Evolutionary conservation across 305 asterid species (phyloP).

Genomic region (Vinca major): DNA sequence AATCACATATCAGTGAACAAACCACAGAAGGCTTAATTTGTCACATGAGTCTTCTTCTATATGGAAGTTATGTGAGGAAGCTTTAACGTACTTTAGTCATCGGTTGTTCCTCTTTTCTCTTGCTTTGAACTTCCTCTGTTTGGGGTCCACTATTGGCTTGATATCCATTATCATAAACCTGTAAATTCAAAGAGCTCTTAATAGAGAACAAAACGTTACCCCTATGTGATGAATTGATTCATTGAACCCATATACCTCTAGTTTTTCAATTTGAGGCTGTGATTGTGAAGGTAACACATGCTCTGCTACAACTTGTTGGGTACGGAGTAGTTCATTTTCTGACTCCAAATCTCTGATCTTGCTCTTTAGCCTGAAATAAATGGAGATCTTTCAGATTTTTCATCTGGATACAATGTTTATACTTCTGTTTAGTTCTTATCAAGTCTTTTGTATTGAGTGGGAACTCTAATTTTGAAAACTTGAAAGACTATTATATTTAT

Average conservation of each 20-base stretch:
- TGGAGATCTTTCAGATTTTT: slow-evolving; percentile 18
- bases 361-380: slow-evolving; percentile 47
- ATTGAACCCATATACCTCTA: slow-evolving; percentile 34
- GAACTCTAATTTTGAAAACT: slow-evolving; percentile 14
- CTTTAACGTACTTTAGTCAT: slow-evolving; percentile 36
- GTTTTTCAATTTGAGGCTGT: slow-evolving; percentile 27
- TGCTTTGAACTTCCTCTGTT: slow-evolving; percentile 32
- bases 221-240: background rate
- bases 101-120: slow-evolving; percentile 35
- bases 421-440: slow-evolving; percentile 1
- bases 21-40: slow-evolving; percentile 3
- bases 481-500: slow-evolving; percentile 14
- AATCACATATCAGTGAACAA: slow-evolving; percentile 17
- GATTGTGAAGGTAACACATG: slow-evolving; percentile 38
- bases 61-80: slow-evolving; percentile 21
- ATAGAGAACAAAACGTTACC: background rate
- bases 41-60: slow-evolving; percentile 7
- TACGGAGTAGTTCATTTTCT: slow-evolving; percentile 55
- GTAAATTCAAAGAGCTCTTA: slow-evolving; percentile 14
- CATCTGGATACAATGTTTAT: background rate
- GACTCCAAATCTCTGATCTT: slow-evolving; percentile 64
- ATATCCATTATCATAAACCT: slow-evolving; percentile 46
- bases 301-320: slow-evolving; percentile 48
- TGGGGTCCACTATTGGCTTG: slow-evolving; percentile 31
- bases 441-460: background rate